Percentiles rank a stretch among this genome's conserved stretches.
phyloP scores from a whole-genome alignment of 768 basidiomycete genomes.

The Macrolepiota dolichaula region DNA sequence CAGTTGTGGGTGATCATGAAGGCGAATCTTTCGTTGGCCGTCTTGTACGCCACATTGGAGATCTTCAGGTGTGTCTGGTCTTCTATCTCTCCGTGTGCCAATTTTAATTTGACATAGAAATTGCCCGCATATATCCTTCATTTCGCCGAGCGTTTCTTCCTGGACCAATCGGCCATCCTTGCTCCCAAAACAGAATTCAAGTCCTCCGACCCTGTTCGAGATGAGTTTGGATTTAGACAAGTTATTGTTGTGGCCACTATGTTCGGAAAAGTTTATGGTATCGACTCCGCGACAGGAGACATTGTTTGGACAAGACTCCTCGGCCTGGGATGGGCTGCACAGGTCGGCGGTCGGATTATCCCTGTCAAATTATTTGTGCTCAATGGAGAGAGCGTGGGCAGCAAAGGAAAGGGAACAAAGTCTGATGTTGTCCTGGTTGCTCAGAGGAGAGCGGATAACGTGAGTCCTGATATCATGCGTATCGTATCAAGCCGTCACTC shows the following conservation, averaged over 20 bases:
- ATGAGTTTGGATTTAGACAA: constrained; percentile 86
- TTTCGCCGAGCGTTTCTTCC: constrained; percentile 70
- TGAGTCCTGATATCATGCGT: constrained; percentile 27
- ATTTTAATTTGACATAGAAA: constrained; percentile 37
- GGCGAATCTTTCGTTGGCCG: constrained; percentile 50
- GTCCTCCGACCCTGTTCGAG: constrained; percentile 48
- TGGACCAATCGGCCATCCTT: constrained; percentile 43
- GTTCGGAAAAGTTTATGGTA: constrained; percentile 73
- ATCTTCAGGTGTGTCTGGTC: constrained; percentile 48
- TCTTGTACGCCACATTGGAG: constrained; percentile 52
- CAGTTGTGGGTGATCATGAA: constrained; percentile 30
- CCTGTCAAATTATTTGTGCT: constrained; percentile 62
- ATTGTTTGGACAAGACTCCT: constrained; percentile 80
- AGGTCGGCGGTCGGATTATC: constrained; percentile 49
- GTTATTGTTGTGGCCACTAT: constrained; percentile 70
- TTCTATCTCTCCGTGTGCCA: background rate
- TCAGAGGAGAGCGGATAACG: constrained; percentile 60
- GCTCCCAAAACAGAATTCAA: constrained; percentile 28
- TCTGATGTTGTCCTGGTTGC: constrained; percentile 63
- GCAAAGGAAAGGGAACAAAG: constrained; percentile 39
- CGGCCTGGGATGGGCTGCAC: constrained; percentile 64
- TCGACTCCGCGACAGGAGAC: constrained; percentile 77
- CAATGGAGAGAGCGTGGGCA: constrained; percentile 39
- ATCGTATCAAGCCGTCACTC: constrained; percentile 2
- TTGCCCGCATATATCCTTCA: constrained; percentile 66